A percentile compares a stretch with the other conserved stretches of the same genome.
These are phyloP conservation scores for Sugiyamaella castrensis DNA, from an alignment of 1,139 yeast species.

Conservation along the genomic window DNA sequence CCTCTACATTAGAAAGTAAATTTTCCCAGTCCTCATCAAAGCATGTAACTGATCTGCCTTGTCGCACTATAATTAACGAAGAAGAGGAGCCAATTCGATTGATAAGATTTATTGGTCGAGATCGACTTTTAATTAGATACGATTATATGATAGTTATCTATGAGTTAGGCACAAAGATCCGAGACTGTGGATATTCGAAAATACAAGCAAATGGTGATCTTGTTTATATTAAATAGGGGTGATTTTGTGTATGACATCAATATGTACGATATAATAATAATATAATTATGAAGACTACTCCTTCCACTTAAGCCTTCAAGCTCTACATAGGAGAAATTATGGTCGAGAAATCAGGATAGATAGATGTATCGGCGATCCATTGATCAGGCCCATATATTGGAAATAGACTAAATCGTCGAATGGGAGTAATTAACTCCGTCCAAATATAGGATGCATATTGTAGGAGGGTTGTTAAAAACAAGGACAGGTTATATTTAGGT, in stretches of 20 bases:
- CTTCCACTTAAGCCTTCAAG: background rate
- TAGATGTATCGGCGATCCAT: too few species aligned
- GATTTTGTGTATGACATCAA: background rate
- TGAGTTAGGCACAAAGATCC: slow-evolving; percentile 1
- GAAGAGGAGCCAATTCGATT: slow-evolving; percentile 3
- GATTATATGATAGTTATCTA: slow-evolving; percentile 6
- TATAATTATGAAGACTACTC: background rate
- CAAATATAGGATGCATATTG: too few species aligned
- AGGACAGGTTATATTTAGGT: too few species aligned
- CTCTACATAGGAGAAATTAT: too few species aligned
- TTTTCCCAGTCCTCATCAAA: slow-evolving; percentile 1
- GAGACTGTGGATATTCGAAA: slow-evolving; percentile 6
- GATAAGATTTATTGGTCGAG: slow-evolving; percentile 11
- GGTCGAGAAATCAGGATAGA: too few species aligned
- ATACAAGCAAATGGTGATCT: slow-evolving; percentile 11
- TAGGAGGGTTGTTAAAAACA: too few species aligned
- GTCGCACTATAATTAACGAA: slow-evolving; percentile 6
- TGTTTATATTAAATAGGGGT: slow-evolving; percentile 7
- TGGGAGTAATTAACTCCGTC: too few species aligned
- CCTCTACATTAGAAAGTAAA: background rate
- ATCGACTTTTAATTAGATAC: slow-evolving; percentile 12
- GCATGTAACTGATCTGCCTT: background rate
- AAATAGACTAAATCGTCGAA: too few species aligned
- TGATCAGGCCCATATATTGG: too few species aligned
- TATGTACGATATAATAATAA: slow-evolving; percentile 3